Evolutionary conservation across 2,329 filamentous ascomycete genomes (phyloP).

Genomic region (Phialophora tarda): DNA sequence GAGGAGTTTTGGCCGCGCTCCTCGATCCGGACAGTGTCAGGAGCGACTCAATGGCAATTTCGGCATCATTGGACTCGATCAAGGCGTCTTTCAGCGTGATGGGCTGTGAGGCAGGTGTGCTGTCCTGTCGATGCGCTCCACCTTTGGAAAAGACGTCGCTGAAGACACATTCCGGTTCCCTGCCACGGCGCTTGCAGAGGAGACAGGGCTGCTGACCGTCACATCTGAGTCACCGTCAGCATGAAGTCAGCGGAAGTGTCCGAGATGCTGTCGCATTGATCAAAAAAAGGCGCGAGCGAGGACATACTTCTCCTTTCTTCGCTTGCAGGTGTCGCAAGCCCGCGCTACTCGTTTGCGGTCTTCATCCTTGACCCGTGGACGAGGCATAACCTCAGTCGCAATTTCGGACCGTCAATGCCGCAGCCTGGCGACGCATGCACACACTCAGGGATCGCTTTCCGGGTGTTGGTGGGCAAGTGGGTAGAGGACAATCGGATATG

Average conservation of each 20-base stretch:
- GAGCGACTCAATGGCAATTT: slow-evolving; percentile 40
- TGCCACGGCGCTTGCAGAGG: slow-evolving; percentile 55
- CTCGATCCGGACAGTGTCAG: slow-evolving; percentile 38
- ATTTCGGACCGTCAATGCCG: slow-evolving; percentile 11
- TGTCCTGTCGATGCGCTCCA: slow-evolving; percentile 12
- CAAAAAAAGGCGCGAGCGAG: background rate
- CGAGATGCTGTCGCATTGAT: background rate
- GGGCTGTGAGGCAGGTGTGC: slow-evolving; percentile 24
- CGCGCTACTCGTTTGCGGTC: slow-evolving; percentile 40
- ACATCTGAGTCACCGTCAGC: slow-evolving; percentile 42
- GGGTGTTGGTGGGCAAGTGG: slow-evolving; percentile 5
- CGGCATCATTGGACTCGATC: slow-evolving; percentile 37
- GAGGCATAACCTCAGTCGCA: slow-evolving; percentile 37
- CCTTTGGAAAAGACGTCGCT: slow-evolving; percentile 40
- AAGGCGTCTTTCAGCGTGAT: slow-evolving; percentile 35
- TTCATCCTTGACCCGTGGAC: slow-evolving; percentile 40
- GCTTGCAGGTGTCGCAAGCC: slow-evolving; percentile 41
- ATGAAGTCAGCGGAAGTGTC: background rate
- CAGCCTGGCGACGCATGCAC: slow-evolving; percentile 13
- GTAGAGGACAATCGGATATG: slow-evolving; percentile 29
- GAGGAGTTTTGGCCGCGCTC: slow-evolving; percentile 36
- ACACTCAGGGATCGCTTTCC: slow-evolving; percentile 17
- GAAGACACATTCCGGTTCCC: slow-evolving; percentile 51
- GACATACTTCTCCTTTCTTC: slow-evolving; percentile 54
- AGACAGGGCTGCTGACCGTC: slow-evolving; percentile 58